Evolutionary conservation across 2,329 filamentous ascomycete genomes (phyloP).

Genomic region (Fragosphaeria purpurea): DNA sequence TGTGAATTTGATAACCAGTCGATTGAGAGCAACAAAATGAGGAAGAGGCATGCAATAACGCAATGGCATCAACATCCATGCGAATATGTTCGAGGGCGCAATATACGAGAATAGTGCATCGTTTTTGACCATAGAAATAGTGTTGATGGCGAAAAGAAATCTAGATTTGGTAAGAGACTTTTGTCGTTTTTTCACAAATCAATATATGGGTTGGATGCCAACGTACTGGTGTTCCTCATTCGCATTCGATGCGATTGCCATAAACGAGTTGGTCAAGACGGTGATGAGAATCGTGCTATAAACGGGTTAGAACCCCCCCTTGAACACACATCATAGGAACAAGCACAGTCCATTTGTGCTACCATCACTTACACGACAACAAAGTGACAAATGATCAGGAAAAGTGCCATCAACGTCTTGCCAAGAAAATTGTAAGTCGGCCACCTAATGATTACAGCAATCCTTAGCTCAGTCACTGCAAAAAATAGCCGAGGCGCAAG

Average conservation of each 20-base stretch:
- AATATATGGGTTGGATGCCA: too few species aligned
- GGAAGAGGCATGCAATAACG: slow-evolving; percentile 71
- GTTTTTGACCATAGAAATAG: slow-evolving; percentile 97
- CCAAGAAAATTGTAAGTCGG: slow-evolving; percentile 67
- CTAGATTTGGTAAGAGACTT: slow-evolving; percentile 19
- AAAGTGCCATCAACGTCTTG: slow-evolving; percentile 64
- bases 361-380: slow-evolving; percentile 57
- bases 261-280: slow-evolving; percentile 93
- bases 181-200: too few species aligned
- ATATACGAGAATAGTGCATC: slow-evolving; percentile 92
- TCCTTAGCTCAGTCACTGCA: too few species aligned
- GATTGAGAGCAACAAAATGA: slow-evolving; percentile 75
- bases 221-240: slow-evolving; percentile 73
- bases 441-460: slow-evolving; percentile 37
- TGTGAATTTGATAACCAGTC: slow-evolving; percentile 82
- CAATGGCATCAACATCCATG: slow-evolving; percentile 77
- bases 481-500: too few species aligned
- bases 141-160: slow-evolving; percentile 92
- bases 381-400: slow-evolving; percentile 92
- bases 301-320: slow-evolving; percentile 2
- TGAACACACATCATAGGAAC: neutral
- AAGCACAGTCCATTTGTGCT: too few species aligned
- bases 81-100: slow-evolving; percentile 81
- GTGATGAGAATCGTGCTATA: slow-evolving; percentile 77
- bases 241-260: slow-evolving; percentile 86